Conservation (phyloP, 192 early-diverging fungal species). For the Coemansia sp. region DNA sequence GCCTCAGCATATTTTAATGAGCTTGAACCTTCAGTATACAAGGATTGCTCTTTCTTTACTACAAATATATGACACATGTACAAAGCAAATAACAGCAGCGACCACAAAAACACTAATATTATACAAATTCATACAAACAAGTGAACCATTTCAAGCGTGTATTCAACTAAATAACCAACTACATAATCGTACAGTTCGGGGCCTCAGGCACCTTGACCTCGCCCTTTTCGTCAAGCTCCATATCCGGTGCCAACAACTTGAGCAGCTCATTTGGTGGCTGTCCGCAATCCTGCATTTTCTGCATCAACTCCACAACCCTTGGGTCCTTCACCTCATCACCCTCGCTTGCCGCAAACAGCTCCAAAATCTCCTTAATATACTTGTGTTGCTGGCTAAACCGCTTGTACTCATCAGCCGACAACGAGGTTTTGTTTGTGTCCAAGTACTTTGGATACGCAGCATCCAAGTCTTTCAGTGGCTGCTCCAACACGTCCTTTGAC, state of each 20-base stretch:
- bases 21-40: too few species aligned
- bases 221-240: conserved; percentile 78
- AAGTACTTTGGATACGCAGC: conserved; percentile 89
- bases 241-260: conserved; percentile 86
- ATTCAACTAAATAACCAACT: neutral
- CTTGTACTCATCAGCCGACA: conserved; percentile 68
- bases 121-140: too few species aligned
- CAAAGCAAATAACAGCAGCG: too few species aligned
- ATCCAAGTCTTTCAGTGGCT: conserved; percentile 91
- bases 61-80: too few species aligned
- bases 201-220: conserved; percentile 62
- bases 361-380: conserved; percentile 79
- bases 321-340: conserved; percentile 63
- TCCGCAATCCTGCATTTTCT: conserved; percentile 95
- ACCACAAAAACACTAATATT: too few species aligned
- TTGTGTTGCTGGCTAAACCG: conserved; percentile 78
- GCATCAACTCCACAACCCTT: conserved; percentile 93
- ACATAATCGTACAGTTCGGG: conserved; percentile 28
- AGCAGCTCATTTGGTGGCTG: conserved; percentile 92
- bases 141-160: too few species aligned
- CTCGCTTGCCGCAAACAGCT: conserved; percentile 65
- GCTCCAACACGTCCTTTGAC: conserved; percentile 91
- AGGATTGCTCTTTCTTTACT: too few species aligned
- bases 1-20: too few species aligned
- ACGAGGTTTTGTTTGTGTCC: conserved; percentile 69